Percentiles rank a stretch among this genome's conserved stretches.
These are phyloP conservation scores for Aureobasidium sp. DNA, from an alignment of 2,329 filamentous ascomycete species.

Conservation along the genomic window DNA sequence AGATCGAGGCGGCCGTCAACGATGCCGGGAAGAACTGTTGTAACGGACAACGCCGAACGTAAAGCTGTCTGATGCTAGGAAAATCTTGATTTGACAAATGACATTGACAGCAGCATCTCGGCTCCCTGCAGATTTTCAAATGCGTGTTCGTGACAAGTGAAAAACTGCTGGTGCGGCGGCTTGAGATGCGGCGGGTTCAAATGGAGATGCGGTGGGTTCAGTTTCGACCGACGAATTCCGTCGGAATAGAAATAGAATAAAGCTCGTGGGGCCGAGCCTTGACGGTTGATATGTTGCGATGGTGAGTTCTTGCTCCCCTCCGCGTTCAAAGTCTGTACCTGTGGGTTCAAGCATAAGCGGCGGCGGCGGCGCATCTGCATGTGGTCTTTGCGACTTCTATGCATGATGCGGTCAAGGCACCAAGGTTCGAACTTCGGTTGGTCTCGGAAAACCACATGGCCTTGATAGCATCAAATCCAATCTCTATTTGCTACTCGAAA, in stretches of 20 bases:
- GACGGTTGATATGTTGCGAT: not conserved
- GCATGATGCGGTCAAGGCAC: not conserved
- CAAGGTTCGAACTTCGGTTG: not conserved
- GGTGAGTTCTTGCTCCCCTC: not conserved
- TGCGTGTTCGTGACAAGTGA: not conserved
- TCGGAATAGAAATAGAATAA: not conserved
- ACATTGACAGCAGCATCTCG: not conserved
- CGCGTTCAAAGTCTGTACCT: not conserved
- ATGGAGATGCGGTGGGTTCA: not conserved
- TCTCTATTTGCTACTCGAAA: not conserved
- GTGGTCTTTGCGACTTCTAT: not conserved
- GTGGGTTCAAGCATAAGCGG: not conserved
- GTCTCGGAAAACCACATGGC: not conserved
- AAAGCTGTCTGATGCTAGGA: not conserved
- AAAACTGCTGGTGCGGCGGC: too few relatives aligned
- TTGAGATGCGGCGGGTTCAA: too few relatives aligned
- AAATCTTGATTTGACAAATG: not conserved
- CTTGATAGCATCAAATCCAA: not conserved
- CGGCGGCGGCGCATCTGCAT: not conserved
- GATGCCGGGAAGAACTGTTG: not conserved
- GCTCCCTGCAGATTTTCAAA: not conserved
- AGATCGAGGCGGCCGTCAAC: not conserved
- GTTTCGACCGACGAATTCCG: not conserved
- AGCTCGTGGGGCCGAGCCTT: not conserved
- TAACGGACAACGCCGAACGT: not conserved